Percentiles rank a stretch among this genome's conserved stretches.
Evolutionary conservation across 192 early-diverging fungal genomes (phyloP).

Genomic region (Entomortierella beljakovae): DNA sequence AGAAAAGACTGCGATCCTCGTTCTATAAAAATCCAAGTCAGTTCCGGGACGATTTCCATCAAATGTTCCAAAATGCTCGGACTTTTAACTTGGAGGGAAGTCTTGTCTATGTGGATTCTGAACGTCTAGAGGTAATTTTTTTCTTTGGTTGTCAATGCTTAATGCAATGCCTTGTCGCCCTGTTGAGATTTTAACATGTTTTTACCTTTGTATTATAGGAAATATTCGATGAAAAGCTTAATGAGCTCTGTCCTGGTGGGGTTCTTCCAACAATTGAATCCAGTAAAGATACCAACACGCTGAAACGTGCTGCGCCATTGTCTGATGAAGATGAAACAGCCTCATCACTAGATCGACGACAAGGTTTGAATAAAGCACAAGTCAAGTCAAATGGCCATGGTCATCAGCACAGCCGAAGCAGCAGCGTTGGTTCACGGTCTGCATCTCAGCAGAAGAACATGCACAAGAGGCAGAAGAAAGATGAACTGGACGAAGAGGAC

Average conservation of each 20-base stretch:
- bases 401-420: conserved; percentile 45
- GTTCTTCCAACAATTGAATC: conserved; percentile 34
- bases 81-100: conserved; percentile 93
- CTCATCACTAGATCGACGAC: conserved; percentile 27
- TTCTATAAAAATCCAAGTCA: conserved; percentile 72
- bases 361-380: conserved; percentile 15
- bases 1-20: conserved; percentile 74
- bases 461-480: conserved; percentile 45
- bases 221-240: conserved; percentile 53
- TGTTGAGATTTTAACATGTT: not conserved
- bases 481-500: conserved; percentile 39
- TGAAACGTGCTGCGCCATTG: conserved; percentile 43
- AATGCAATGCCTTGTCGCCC: not conserved
- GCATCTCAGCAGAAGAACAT: conserved; percentile 25
- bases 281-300: conserved; percentile 23
- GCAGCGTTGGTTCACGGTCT: conserved; percentile 39
- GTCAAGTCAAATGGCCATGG: conserved; percentile 35
- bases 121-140: conserved; percentile 62
- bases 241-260: conserved; percentile 57
- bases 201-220: conserved; percentile 30
- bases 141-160: not conserved
- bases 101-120: conserved; percentile 92
- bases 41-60: conserved; percentile 84
- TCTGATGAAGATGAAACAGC: conserved; percentile 44
- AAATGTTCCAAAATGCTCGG: conserved; percentile 94